Conservation (phyloP, 306 rosid genomes). For the Cucurbita pepo region DNA sequence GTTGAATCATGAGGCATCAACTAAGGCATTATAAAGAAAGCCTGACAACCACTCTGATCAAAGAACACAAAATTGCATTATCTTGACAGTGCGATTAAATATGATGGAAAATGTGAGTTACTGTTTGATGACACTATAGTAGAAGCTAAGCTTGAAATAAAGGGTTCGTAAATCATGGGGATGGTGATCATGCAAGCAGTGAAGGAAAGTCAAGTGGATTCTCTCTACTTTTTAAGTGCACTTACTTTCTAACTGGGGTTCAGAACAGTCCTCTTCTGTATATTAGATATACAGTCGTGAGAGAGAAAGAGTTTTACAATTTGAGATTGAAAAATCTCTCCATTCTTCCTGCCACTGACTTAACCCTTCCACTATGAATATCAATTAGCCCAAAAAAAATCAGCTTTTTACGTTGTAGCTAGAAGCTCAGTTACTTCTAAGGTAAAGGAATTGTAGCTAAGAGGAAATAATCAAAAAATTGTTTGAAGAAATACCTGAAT, state of each 20-base stretch:
- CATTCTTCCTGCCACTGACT: neutral
- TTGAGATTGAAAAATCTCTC: neutral
- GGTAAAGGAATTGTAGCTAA: no score
- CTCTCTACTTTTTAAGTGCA: neutral
- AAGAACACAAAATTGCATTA: neutral
- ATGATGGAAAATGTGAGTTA: neutral
- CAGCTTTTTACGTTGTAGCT: neutral
- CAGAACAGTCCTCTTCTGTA: neutral
- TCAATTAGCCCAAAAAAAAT: neutral
- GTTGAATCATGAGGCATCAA: neutral
- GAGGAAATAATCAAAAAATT: no score
- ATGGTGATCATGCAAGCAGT: neutral
- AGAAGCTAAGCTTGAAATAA: neutral
- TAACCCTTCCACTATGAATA: neutral
- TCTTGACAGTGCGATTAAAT: neutral
- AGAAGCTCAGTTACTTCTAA: neutral
- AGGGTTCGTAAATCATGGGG: neutral
- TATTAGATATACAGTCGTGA: neutral
- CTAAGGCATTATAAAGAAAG: neutral
- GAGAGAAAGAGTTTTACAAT: neutral
- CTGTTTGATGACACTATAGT: neutral
- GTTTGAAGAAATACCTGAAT: no score
- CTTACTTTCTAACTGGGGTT: slow-evolving; percentile 6
- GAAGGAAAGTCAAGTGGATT: neutral
- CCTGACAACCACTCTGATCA: neutral